phyloP scores from a whole-genome alignment of 352 stramenopile species.

The Pythium grandisporangium region DNA sequence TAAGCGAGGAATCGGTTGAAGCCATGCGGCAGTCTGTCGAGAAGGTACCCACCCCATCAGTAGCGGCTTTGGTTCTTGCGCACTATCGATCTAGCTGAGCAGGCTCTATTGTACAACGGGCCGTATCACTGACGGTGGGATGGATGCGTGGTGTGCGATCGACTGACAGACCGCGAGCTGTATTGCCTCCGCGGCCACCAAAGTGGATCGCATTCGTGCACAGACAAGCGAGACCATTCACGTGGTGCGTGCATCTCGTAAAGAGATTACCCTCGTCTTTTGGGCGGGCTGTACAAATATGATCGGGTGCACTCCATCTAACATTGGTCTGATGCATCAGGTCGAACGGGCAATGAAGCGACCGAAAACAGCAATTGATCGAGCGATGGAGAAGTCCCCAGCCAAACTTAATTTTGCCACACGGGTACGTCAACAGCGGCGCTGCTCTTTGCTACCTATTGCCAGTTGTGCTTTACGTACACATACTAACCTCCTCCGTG shows the following conservation, averaged over 20 bases:
- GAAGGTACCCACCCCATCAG: constrained; percentile 42
- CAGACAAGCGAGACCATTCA: constrained; percentile 60
- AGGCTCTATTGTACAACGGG: too few species aligned
- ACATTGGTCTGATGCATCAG: constrained; percentile 11
- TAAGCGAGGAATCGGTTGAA: constrained; percentile 32
- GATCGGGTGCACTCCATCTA: neutral
- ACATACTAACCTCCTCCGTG: too few species aligned
- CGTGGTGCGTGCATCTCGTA: constrained; percentile 56
- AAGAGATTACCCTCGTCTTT: neutral
- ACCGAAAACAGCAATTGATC: constrained; percentile 58
- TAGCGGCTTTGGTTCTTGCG: too few species aligned
- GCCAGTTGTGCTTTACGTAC: too few species aligned
- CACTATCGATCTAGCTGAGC: too few species aligned
- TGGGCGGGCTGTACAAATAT: neutral
- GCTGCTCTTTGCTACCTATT: too few species aligned
- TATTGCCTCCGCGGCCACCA: constrained; percentile 39
- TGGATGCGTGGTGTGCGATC: neutral
- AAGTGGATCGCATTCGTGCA: constrained; percentile 41
- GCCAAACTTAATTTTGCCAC: too few species aligned
- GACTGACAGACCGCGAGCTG: constrained; percentile 34
- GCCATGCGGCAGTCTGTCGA: constrained; percentile 39
- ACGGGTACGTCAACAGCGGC: too few species aligned
- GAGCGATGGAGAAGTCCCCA: constrained; percentile 67
- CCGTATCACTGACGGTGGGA: neutral
- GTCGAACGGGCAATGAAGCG: constrained; percentile 69